Base-by-base conservation (phyloP, 108 stramenopile species). In the Stephanodiscus minutulus region DNA sequence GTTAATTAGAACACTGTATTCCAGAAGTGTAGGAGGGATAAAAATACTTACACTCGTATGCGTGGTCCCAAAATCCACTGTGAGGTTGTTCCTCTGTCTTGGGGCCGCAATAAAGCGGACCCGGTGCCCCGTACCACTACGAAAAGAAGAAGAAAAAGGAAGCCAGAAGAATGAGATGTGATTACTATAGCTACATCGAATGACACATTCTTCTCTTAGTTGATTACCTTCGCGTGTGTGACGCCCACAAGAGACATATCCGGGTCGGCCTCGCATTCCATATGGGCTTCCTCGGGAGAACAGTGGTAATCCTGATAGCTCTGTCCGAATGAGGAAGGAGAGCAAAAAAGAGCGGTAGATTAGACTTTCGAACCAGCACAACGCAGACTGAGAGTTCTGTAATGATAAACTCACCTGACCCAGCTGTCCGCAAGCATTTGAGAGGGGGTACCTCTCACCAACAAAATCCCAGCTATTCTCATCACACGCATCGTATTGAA, bases 71-170 rank as follows among this genome's bases (percentile, higher is more conserved):
- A 13, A 28, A 64, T 5, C 76, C 76, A 49, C 54, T 71, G 20
- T 60, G 62, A 10, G 43, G 44, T 2, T 77, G 63, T n/a, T 72
- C 53, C 2, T 3, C 0, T 3, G 68, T 57, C 44, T 77, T 77
- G 5, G 81, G 81, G 6, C 74, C 81, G 49, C 81, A 82, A 21
- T 66, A 61, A 13, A 82, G 28, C 9, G 81, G 81, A 2, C 72
- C 74, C 25, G 81, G 81, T 31, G 81, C 81, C 10, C 81, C 81
- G 43, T 71, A 82, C 81, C 81, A 82, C 50, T 76, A 24, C 15
- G 13, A 7, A n/a, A 52, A 13, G 50, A 20, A 1, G 50, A 1
- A n/a, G n/a, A 18, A 43, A 21, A 37, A 37, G 60, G 20, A 61
- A 37, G 35, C 27, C 2, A 61, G 7, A 21, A 43, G 20, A 27